phyloP scores from a whole-genome alignment of 768 basidiomycete genomes.

The Leccinum subgranulosum region DNA sequence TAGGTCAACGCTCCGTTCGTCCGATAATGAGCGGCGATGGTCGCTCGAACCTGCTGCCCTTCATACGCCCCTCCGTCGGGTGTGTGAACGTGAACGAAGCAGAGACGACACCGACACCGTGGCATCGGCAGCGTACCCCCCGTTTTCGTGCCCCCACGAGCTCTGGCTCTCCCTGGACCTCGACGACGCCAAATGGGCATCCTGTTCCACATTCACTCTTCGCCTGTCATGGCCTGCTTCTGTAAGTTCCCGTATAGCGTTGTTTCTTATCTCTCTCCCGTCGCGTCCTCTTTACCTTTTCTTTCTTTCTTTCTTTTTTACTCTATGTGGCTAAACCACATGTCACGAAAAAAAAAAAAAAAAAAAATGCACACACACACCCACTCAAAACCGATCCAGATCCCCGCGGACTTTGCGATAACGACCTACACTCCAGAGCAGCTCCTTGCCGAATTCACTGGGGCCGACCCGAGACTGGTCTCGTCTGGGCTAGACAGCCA shows the following conservation, averaged over 20 bases:
- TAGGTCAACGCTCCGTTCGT: slow-evolving; percentile 41
- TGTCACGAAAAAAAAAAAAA: not conserved
- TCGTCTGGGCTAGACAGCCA: not conserved
- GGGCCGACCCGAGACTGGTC: not conserved
- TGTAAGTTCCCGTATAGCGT: slow-evolving; percentile 35
- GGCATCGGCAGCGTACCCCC: not conserved
- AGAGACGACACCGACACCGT: not conserved
- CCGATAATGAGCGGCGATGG: slow-evolving; percentile 34
- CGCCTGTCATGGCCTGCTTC: slow-evolving; percentile 56
- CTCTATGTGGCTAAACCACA: not conserved
- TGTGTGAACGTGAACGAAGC: slow-evolving; percentile 32
- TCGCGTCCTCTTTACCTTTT: not conserved
- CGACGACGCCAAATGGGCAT: slow-evolving; percentile 38
- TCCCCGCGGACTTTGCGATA: slow-evolving; percentile 44
- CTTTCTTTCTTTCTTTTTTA: not conserved
- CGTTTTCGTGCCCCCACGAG: slow-evolving; percentile 38
- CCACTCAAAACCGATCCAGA: slow-evolving; percentile 27
- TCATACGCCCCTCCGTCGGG: slow-evolving; percentile 33
- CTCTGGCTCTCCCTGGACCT: slow-evolving; percentile 49
- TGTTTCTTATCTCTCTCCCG: too few relatives aligned
- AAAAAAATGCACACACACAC: too few relatives aligned
- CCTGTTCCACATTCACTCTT: slow-evolving; percentile 46
- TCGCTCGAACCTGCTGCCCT: slow-evolving; percentile 42
- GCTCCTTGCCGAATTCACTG: slow-evolving; percentile 18
- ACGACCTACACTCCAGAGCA: slow-evolving; percentile 36